Base-by-base conservation (phyloP, 441 rosid genomes). In the Populus hybrid region DNA sequence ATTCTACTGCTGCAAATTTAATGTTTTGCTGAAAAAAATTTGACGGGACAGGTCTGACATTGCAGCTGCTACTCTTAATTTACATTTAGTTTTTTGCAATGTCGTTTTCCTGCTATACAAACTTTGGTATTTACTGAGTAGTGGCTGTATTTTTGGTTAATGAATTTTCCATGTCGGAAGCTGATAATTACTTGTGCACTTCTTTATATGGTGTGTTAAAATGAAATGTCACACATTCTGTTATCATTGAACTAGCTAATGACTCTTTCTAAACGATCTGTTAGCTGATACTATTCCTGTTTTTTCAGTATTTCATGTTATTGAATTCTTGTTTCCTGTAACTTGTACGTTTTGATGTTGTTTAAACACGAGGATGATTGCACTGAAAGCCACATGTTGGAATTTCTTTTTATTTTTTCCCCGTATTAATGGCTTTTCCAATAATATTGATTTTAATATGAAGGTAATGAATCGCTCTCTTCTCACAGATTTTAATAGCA, bases 31-130 rank as follows among this genome's bases (percentile, higher is more conserved):
- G 57, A 24, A 71, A 16, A 65, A 70, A 46, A 28, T 57, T 78
- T 38, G 30, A 28, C 73, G 67, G 68, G 34, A 79, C 71, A 67
- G 83, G 71, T 78, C 80, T 75, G 72, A 78, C 46, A 73, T 40
- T 53, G 61, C 70, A 21, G 79, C 63, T 32, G 57, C 75, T 36
- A 70, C 67, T 67, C 40, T 10, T 67, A 40, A 61, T 65, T 73
- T 75, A 38, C 40, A 42, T 79, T 28, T 34, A 26, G 10, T 20
- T 28, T 36, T 50, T 63, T 28, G 20, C 50, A n/a, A 46, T 67
- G 59, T 70, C 24, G 30, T 69, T 82, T 65, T 78, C 76, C 65
- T 74, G 80, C 72, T 76, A 28, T 66, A 78, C 63, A 72, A 75
- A 76, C 77, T 67, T 38, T 8, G 24, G 66, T 80, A 36, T 67